Percentiles rank a stretch among this genome's conserved stretches.
Evolutionary conservation across 83 land plant genomes (phyloP).

Genomic region (Picea mariana): DNA sequence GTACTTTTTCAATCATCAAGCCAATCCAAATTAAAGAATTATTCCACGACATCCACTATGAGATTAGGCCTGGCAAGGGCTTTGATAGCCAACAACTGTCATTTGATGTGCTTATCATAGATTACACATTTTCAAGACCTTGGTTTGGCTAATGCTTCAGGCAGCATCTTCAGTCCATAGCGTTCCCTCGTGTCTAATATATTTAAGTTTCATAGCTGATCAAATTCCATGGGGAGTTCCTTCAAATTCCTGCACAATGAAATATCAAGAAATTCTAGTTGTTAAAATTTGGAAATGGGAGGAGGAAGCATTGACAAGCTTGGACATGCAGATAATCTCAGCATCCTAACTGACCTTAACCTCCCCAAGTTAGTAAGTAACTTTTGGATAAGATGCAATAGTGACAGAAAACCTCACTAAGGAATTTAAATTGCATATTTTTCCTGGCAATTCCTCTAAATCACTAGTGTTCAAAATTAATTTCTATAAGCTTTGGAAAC

Average conservation of each 20-base stretch:
- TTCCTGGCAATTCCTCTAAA: too few relatives aligned
- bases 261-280: slow-evolving; percentile 46
- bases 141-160: slow-evolving; percentile 21
- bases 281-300: slow-evolving; percentile 26
- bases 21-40: too few relatives aligned
- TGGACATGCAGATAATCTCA: slow-evolving; percentile 52
- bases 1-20: too few relatives aligned
- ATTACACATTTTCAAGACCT: slow-evolving; percentile 33
- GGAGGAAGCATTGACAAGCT: slow-evolving; percentile 36
- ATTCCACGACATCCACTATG: too few relatives aligned
- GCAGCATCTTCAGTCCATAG: slow-evolving; percentile 26
- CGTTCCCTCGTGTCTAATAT: slow-evolving; percentile 69
- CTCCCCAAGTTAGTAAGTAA: slow-evolving; percentile 39
- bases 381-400: slow-evolving; percentile 33
- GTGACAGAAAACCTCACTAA: slow-evolving; percentile 11
- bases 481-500: too few relatives aligned
- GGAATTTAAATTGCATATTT: too few relatives aligned
- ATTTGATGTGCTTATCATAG: slow-evolving; percentile 17
- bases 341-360: slow-evolving; percentile 27
- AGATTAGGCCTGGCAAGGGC: background rate
- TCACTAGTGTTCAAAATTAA: too few relatives aligned
- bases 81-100: background rate
- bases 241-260: slow-evolving; percentile 41
- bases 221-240: slow-evolving; percentile 44
- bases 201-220: slow-evolving; percentile 33